Base-by-base conservation (phyloP, 2,329 filamentous ascomycete species). In the Parascedosporium putredinis region DNA sequence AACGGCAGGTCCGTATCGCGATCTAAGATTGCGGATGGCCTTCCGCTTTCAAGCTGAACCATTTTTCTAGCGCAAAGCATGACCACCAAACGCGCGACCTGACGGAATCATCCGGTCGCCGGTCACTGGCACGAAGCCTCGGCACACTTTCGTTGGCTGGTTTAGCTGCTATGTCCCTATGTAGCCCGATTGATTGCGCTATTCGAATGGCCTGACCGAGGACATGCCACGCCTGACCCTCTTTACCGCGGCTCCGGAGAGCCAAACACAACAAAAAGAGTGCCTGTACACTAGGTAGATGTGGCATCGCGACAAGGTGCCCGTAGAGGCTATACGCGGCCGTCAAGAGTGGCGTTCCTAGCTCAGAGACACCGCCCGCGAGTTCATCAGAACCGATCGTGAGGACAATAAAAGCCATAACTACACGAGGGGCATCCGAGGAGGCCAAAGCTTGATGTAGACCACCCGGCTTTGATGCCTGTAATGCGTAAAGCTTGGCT, bases 211-310 rank as follows among this genome's bases (percentile, higher is more conserved):
- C 56, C 23, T 58, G 58, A 0, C 58, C 59, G 9, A 55, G 46
- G 1, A 57, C 50, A n/a, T 60, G 58, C 58, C 58, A 60, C 3
- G 55, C 54, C 45, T 59, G 57, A 0, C 58, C 58, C n/a, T 60
- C 58, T 20, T 57, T 57, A 4, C 49, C 47, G 1, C 52, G 52
- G 1, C 52, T 54, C n/a, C 55, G 48, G 1, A 60, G 50, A 0
- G 53, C 52, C 0, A 59, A 33, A 6, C 52, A 38, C 5, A 59
- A 40, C 1, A 60, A 55, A 1, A 56, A 36, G 1, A 60, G 49
- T 18, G 55, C 53, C 34, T 60, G 56, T 2, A 60, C 54, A 18
- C 56, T 59, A 3, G 45, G 34, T 5, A 54, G 16, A 45, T 59
- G 58, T 0, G 57, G 57, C 2, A 49, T 50, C 0, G 53, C 53